These are phyloP conservation scores for Monascus ruber DNA, from an alignment of 2,329 filamentous ascomycete genomes.

Conservation along the genomic window DNA sequence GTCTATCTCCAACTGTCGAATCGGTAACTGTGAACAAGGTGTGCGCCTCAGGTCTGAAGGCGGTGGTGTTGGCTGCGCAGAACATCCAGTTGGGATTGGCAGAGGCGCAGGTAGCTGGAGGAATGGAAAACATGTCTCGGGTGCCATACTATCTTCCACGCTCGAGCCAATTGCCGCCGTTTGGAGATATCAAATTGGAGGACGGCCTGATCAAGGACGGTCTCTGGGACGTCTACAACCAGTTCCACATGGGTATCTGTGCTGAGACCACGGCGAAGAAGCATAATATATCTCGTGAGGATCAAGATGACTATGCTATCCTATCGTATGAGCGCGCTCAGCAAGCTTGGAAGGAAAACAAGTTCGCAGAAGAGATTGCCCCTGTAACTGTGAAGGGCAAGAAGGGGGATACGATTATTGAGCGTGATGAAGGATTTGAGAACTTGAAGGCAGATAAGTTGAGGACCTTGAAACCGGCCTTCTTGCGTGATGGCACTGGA, in stretches of 20 bases:
- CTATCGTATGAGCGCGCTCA: slow-evolving; percentile 82
- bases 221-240: slow-evolving; percentile 89
- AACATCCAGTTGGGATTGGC: slow-evolving; percentile 87
- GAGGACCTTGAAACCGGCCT: slow-evolving; percentile 77
- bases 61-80: slow-evolving; percentile 79
- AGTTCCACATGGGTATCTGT: slow-evolving; percentile 97
- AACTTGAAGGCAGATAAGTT: slow-evolving; percentile 83
- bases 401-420: slow-evolving; percentile 71
- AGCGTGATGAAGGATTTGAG: slow-evolving; percentile 79
- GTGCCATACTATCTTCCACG: slow-evolving; percentile 85
- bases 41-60: slow-evolving; percentile 89
- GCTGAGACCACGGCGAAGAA: slow-evolving; percentile 92
- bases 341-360: slow-evolving; percentile 69
- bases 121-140: slow-evolving; percentile 96
- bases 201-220: slow-evolving; percentile 93
- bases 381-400: slow-evolving; percentile 74
- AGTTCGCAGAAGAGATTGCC: slow-evolving; percentile 81
- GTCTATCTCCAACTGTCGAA: slow-evolving; percentile 69
- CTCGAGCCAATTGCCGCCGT: slow-evolving; percentile 68
- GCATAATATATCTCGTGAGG: slow-evolving; percentile 64
- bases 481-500: slow-evolving; percentile 71
- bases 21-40: slow-evolving; percentile 96
- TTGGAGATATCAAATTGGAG: slow-evolving; percentile 77
- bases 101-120: slow-evolving; percentile 81
- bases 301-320: slow-evolving; percentile 86